Evolutionary conservation across 192 early-diverging fungal genomes (phyloP), one percentile per base, ranked within the genome.

Genomic region (Rhizophlyctis rosea): DNA sequence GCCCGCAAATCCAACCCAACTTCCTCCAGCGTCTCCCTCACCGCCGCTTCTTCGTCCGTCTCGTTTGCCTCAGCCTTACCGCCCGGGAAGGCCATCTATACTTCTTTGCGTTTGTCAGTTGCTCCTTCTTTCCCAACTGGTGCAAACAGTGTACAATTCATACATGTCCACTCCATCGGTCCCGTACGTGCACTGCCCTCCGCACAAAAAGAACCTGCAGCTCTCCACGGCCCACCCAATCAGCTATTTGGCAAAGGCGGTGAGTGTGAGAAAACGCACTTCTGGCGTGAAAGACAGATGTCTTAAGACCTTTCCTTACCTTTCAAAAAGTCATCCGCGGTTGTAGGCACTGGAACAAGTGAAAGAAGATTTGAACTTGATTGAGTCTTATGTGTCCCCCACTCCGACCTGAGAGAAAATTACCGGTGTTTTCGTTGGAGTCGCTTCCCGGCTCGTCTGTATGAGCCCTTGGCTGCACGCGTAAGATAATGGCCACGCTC

Each of bases 161-260:
- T 61, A 71, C 69, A 51, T 72, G 70, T 4, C 70, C 70, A 50
- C 64, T 67, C 70, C 70, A 72, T 48, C 53, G 30, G 34, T 72
- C 70, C 14, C 53, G 36, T 28, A 16, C 34, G 35, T 59, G 54
- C 0, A 52, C 58, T 7, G 70, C 70, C 4, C 70, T 57, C 21
- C 61, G 31, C 14, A 72, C 54, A 57, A 50, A 62, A 2, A 72
- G 48, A 11, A 72, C 30, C 51, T 72, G 64, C 2, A 50, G 51
- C 14, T 61, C 60, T 0, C 59, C 67, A 31, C 23, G 14, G 36
- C 53, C 27, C 1, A 68, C 65, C 65, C 65, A 68, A 2, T 61
- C 49, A 18, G 29, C 64, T 66, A 34, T 33, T n/a, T n/a, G n/a
- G n/a, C n/a, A n/a, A 66, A 54, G 18, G 1, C 16, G 52, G n/a